Evolutionary conservation across 495 filamentous ascomycete genomes (phyloP).

Genomic region (Parmelia sp.): DNA sequence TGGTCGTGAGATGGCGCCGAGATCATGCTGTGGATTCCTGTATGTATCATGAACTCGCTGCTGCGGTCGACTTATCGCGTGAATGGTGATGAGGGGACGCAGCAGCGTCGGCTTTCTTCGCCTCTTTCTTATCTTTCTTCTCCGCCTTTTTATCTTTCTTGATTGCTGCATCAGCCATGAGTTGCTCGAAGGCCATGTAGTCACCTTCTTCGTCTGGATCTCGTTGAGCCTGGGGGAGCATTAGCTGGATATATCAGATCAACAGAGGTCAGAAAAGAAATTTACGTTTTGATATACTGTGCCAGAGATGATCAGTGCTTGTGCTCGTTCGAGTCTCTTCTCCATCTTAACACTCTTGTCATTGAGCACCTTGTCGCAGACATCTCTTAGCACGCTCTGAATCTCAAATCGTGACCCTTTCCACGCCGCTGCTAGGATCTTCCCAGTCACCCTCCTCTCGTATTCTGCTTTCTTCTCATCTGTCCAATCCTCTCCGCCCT

Average conservation of each 20-base stretch:
- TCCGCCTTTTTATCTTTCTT: constrained; percentile 73
- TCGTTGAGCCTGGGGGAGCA: constrained; percentile 61
- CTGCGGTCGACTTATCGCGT: not conserved
- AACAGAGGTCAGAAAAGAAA: constrained; percentile 1
- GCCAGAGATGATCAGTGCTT: constrained; percentile 80
- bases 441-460: constrained; percentile 89
- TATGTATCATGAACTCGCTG: not conserved
- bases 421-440: constrained; percentile 98
- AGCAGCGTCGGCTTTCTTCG: constrained; percentile 55
- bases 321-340: constrained; percentile 85
- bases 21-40: not conserved
- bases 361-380: constrained; percentile 62
- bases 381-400: constrained; percentile 87
- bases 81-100: constrained; percentile 47
- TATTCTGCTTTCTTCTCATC: constrained; percentile 98
- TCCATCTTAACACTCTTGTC: constrained; percentile 77
- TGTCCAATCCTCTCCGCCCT: constrained; percentile 95
- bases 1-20: not conserved
- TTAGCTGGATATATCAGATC: constrained; percentile 21
- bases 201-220: constrained; percentile 96
- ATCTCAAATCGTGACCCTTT: constrained; percentile 96
- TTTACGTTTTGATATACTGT: constrained; percentile 82
- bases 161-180: constrained; percentile 90
- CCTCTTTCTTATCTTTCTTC: constrained; percentile 67
- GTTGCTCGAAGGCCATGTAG: constrained; percentile 97